These are phyloP conservation scores for Moringa oleifera DNA, from an alignment of 345 rosid species.

Conservation along the genomic window DNA sequence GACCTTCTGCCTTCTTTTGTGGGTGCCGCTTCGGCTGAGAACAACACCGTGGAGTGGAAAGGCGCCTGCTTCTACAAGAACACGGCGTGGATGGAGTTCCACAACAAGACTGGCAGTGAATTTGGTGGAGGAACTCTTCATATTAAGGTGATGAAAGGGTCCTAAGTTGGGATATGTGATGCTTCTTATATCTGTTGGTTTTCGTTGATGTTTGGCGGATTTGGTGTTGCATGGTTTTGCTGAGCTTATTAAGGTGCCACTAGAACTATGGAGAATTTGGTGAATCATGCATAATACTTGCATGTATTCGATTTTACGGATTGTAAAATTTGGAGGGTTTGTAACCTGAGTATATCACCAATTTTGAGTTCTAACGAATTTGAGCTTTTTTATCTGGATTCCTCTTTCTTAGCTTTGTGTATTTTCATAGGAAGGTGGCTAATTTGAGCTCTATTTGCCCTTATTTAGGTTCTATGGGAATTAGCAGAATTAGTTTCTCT, in stretches of 20 bases:
- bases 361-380: too few species aligned
- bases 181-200: background rate
- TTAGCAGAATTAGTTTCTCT: too few species aligned
- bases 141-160: slow-evolving; percentile 42
- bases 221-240: background rate
- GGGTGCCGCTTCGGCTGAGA: slow-evolving; percentile 60
- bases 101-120: slow-evolving; percentile 65
- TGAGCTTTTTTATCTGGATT: too few species aligned
- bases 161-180: too few species aligned
- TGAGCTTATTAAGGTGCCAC: too few species aligned
- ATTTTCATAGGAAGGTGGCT: too few species aligned
- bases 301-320: too few species aligned
- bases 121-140: slow-evolving; percentile 95
- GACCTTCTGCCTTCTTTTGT: slow-evolving; percentile 85
- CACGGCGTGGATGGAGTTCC: slow-evolving; percentile 86
- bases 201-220: background rate
- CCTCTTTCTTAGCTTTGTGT: too few species aligned
- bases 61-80: slow-evolving; percentile 87
- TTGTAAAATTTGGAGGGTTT: background rate
- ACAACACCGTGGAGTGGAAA: slow-evolving; percentile 56
- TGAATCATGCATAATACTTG: too few species aligned
- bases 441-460: too few species aligned
- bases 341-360: background rate
- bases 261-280: too few species aligned
- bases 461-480: too few species aligned